Evolutionary conservation across 2,329 filamentous ascomycete genomes (phyloP).

Genomic region (Geosmithia putterillii): DNA sequence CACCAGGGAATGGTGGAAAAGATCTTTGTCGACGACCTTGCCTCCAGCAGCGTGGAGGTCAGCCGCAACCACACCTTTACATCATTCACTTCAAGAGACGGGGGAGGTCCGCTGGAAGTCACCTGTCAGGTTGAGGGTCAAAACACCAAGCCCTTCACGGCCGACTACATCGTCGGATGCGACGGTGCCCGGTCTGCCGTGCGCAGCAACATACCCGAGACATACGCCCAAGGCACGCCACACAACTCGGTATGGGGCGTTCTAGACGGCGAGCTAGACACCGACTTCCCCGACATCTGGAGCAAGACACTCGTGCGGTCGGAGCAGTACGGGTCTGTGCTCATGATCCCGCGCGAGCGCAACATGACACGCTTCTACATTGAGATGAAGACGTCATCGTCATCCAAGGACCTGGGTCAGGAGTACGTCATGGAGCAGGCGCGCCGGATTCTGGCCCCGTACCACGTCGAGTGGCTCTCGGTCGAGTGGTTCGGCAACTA

Average conservation of each 20-base stretch:
- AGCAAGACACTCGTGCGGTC: slow-evolving; percentile 60
- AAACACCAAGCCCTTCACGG: slow-evolving; percentile 35
- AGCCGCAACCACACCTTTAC: slow-evolving; percentile 37
- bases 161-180: slow-evolving; percentile 58
- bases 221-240: slow-evolving; percentile 42
- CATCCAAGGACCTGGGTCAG: slow-evolving; percentile 34
- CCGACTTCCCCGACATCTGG: slow-evolving; percentile 65
- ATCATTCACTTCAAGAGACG: slow-evolving; percentile 30
- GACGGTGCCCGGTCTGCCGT: slow-evolving; percentile 64
- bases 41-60: slow-evolving; percentile 50
- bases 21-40: slow-evolving; percentile 57
- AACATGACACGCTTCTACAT: slow-evolving; percentile 58
- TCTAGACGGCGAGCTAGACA: slow-evolving; percentile 57
- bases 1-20: slow-evolving; percentile 70
- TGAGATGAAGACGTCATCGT: slow-evolving; percentile 34
- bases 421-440: slow-evolving; percentile 61
- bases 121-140: slow-evolving; percentile 15
- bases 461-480: slow-evolving; percentile 43
- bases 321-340: slow-evolving; percentile 53
- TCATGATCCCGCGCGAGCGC: slow-evolving; percentile 63
- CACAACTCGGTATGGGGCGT: slow-evolving; percentile 54
- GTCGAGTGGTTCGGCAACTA: slow-evolving; percentile 64
- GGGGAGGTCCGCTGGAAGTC: slow-evolving; percentile 14
- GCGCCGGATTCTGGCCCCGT: slow-evolving; percentile 46
- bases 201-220: slow-evolving; percentile 47